A percentile compares a stretch with the other conserved stretches of the same genome.
phyloP scores from a whole-genome alignment of 1,284 basidiomycete species.

The Heterobasidion occidentale region DNA sequence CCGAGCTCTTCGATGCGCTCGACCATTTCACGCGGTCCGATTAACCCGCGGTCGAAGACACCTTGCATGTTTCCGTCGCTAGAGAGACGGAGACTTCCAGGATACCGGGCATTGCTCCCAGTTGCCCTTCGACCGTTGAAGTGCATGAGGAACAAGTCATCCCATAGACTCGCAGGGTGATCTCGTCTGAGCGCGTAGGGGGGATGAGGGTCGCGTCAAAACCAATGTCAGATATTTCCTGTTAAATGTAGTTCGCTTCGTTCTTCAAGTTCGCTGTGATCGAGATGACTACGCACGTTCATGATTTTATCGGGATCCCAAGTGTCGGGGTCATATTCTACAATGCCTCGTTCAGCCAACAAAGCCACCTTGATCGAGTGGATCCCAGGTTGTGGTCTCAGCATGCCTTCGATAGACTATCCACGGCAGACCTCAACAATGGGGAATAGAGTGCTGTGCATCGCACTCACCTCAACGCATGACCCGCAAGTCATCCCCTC shows the following conservation, averaged over 20 bases:
- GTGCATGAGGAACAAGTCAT: conserved; percentile 89
- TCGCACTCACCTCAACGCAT: conserved; percentile 74
- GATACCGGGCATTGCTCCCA: conserved; percentile 72
- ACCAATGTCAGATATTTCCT: conserved; percentile 90
- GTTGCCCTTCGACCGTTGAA: conserved; percentile 67
- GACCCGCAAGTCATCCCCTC: conserved; percentile 91
- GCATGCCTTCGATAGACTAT: conserved; percentile 88
- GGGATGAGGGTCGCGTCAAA: conserved; percentile 82
- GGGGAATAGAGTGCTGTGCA: neutral
- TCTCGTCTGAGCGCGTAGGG: conserved; percentile 49
- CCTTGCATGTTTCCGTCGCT: conserved; percentile 63
- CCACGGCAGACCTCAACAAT: neutral
- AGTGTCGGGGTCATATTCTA: conserved; percentile 79
- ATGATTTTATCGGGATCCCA: conserved; percentile 82
- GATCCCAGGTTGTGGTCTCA: conserved; percentile 83
- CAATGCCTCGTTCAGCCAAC: conserved; percentile 85
- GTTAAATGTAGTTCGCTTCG: conserved; percentile 1
- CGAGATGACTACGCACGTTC: conserved; percentile 39
- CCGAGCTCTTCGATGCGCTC: conserved; percentile 85
- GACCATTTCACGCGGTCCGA: conserved; percentile 80
- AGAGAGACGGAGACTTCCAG: conserved; percentile 66
- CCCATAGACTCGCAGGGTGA: conserved; percentile 78
- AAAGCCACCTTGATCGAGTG: conserved; percentile 86
- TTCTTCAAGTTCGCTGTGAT: neutral
- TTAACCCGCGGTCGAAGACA: conserved; percentile 73